These are phyloP conservation scores for Gilbertella persicaria DNA, from an alignment of 371 early-diverging fungal genomes.

Conservation along the genomic window DNA sequence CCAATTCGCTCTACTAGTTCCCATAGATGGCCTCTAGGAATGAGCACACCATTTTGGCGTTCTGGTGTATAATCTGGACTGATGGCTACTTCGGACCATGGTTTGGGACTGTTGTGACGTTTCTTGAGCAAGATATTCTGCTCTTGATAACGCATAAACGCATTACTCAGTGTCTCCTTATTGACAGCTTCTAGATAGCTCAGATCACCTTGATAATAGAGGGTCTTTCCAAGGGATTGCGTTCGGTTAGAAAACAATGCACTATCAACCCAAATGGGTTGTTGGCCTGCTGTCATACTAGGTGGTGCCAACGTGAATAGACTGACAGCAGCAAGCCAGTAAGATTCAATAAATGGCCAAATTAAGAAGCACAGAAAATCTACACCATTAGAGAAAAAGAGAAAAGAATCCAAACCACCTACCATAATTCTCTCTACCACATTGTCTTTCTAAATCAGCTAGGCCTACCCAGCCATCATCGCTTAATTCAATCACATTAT, in stretches of 20 bases:
- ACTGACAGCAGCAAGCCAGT: slow-evolving; percentile 78
- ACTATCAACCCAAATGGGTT: slow-evolving; percentile 69
- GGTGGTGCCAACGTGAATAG: slow-evolving; percentile 61
- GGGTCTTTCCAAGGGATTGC: slow-evolving; percentile 80
- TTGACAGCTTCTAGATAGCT: slow-evolving; percentile 84
- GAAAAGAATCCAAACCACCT: too few relatives aligned
- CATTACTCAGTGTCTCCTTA: slow-evolving; percentile 83
- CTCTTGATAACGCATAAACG: slow-evolving; percentile 69
- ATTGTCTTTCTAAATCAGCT: slow-evolving; percentile 66
- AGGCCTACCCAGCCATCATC: slow-evolving; percentile 61
- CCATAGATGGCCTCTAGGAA: slow-evolving; percentile 74
- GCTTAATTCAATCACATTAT: slow-evolving; percentile 59
- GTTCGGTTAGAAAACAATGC: slow-evolving; percentile 66
- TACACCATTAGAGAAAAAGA: slow-evolving; percentile 25
- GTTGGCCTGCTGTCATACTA: slow-evolving; percentile 12
- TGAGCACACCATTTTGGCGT: slow-evolving; percentile 51
- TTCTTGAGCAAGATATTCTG: slow-evolving; percentile 65
- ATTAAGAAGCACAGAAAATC: slow-evolving; percentile 86
- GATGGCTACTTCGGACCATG: slow-evolving; percentile 52
- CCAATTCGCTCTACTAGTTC: slow-evolving; percentile 84
- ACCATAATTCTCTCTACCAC: slow-evolving; percentile 85
- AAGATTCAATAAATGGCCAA: slow-evolving; percentile 91
- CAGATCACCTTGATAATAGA: slow-evolving; percentile 83
- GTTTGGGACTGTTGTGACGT: slow-evolving; percentile 50
- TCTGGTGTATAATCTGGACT: slow-evolving; percentile 61